Evolutionary conservation across 305 asterid genomes (phyloP), one percentile per base, ranked within the genome.

Genomic region (Plantago rigida): DNA sequence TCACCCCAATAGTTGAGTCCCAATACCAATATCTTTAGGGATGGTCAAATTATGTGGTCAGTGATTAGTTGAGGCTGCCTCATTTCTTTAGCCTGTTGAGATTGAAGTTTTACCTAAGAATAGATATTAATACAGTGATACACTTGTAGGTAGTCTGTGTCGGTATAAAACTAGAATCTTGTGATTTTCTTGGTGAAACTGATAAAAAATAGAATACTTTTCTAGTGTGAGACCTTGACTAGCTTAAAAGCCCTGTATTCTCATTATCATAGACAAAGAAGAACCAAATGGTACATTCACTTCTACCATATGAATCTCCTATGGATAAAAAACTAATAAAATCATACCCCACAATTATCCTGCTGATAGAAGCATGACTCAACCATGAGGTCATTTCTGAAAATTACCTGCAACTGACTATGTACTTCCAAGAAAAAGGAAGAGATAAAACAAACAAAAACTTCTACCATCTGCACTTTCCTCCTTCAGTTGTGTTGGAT

Each of bases 321-420:
- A 67, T 28, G 29, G 26, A 14, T 49, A 52, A 69, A 64, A 47
- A 63, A 57, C 19, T 47, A 56, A 62, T 31, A 41, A 44, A 67
- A 59, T 64, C 12, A 13, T 60, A 70, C 71, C 44, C 73, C 72
- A 51, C 65, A 57, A 60, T 45, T 44, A 49, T 49, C 59, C 26
- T 31, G 39, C 73, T 71, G 63, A 60, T 67, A 49, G 58, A 64
- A 63, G 61, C 65, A 64, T 74, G 75, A 60, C 61, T 44, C 45
- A 9, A 12, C 51, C 44, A 11, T 73, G 65, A 69, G 69, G 47
- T 69, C 69, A 69, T 66, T 67, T 67, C 47, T 31, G 45, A 36
- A 50, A 49, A 44, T 44, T 42, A 47, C 67, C 64, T 59, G 51
- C 6, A 54, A 34, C 66, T 53, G 51, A 63, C 47, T 53, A 28